A percentile compares a stretch with the other conserved stretches of the same genome.
Evolutionary conservation across 495 filamentous ascomycete genomes (phyloP).

Genomic region (Mytilinidion resinicola): DNA sequence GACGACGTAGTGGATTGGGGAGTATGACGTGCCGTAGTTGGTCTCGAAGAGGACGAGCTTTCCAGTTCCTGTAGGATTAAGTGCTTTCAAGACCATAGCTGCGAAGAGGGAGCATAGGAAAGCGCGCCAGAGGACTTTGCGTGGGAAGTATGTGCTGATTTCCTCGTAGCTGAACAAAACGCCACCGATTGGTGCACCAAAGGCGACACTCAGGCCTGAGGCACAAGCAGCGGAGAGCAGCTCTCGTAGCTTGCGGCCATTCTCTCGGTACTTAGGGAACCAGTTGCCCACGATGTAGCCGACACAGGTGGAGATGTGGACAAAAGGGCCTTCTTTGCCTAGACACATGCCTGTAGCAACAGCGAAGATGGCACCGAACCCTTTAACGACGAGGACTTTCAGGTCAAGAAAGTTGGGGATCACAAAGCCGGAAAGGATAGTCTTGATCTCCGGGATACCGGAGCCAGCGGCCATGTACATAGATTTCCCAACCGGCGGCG

Average conservation of each 20-base stretch:
- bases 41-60: constrained; percentile 56
- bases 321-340: constrained; percentile 56
- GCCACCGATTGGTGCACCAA: constrained; percentile 54
- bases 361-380: constrained; percentile 50
- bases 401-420: constrained; percentile 51
- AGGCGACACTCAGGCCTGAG: constrained; percentile 51
- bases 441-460: constrained; percentile 57
- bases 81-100: constrained; percentile 48
- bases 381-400: constrained; percentile 52
- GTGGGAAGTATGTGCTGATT: constrained; percentile 51
- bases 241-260: constrained; percentile 49
- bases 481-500: constrained; percentile 37
- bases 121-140: constrained; percentile 51
- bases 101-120: constrained; percentile 53
- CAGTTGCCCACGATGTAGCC: constrained; percentile 47
- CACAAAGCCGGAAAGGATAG: constrained; percentile 53
- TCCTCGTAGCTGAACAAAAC: constrained; percentile 53
- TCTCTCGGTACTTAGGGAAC: constrained; percentile 50
- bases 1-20: constrained; percentile 48
- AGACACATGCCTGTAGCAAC: constrained; percentile 54
- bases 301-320: constrained; percentile 52
- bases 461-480: constrained; percentile 54
- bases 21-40: constrained; percentile 49
- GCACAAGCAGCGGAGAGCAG: constrained; percentile 51
- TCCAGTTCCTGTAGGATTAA: constrained; percentile 53